These are phyloP conservation scores for Geranium incanum DNA, from an alignment of 441 rosid genomes.

Conservation along the genomic window DNA sequence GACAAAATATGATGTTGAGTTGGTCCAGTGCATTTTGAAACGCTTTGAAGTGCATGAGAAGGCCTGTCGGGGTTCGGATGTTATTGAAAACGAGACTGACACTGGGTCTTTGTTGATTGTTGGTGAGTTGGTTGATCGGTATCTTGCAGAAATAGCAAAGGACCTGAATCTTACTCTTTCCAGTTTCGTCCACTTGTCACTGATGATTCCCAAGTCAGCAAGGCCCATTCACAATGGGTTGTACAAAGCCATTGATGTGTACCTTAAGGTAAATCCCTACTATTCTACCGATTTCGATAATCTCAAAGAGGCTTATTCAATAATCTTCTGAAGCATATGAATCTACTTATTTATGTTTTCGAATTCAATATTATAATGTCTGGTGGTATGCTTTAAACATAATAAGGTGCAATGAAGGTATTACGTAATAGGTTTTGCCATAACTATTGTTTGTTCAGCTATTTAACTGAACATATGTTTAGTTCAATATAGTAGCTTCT, in stretches of 20 bases:
- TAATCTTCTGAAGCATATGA: not conserved
- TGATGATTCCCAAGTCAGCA: conserved; percentile 54
- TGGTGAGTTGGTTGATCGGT: conserved; percentile 66
- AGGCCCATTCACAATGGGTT: conserved; percentile 75
- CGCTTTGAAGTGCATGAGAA: conserved; percentile 41
- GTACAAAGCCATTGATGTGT: conserved; percentile 78
- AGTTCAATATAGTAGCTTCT: too few species aligned
- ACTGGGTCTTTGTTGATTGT: conserved; percentile 46
- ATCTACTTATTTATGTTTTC: too few species aligned
- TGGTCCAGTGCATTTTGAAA: conserved; percentile 53
- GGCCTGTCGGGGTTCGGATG: conserved; percentile 27
- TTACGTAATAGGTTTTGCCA: too few species aligned
- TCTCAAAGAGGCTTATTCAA: not conserved
- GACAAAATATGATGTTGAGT: conserved; percentile 57
- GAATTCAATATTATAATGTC: too few species aligned
- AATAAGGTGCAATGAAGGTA: too few species aligned
- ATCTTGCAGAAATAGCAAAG: conserved; percentile 49
- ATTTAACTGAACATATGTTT: too few species aligned
- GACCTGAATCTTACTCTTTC: conserved; percentile 41
- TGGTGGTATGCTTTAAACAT: too few species aligned
- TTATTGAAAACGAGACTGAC: conserved; percentile 28
- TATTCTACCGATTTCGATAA: not conserved
- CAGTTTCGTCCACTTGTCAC: conserved; percentile 53
- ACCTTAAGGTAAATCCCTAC: conserved; percentile 53
- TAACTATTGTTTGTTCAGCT: too few species aligned